Base-by-base conservation (phyloP, 2,329 filamentous ascomycete species). In the Orbilia javanica region DNA sequence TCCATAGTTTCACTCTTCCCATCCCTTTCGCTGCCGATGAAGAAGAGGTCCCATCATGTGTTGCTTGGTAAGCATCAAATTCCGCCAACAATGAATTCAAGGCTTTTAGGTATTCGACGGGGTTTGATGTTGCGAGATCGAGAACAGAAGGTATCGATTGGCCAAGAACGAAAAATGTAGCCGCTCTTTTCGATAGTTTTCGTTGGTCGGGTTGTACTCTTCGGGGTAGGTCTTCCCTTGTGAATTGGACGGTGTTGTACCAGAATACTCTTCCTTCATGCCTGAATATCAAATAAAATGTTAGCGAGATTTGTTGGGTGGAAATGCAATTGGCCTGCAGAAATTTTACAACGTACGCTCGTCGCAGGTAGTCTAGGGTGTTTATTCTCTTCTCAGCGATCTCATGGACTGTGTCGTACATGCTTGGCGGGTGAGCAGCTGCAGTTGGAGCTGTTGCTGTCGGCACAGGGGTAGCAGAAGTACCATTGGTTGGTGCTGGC, bases 191-290 rank as follows among this genome's bases (percentile, higher is more conserved):
- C 79, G 93, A 91, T 60, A 97, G 89, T 83, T 95, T 96, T 80
- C 92, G 90, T 3, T 90, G 86, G 75, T 96, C 92, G 83, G 96
- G 95, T 83, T 93, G 97, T 53, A 95, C 91, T 86, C 97, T 91
- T 82, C 91, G 90, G 64, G 88, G 86, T 36, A 98, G 88, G 84
- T 97, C 93, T 31, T 89, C 84, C 82, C 93, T 92, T 80, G 94
- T 93, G 85, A 97, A 97, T 82, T 97, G 92, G 78, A 97, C 89
- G 0, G 96, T 97, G 85, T 97, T 97, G 87, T 98, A 97, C 94
- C 96, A 98, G 86, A 97, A 98, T 48, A 97, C 90, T 74, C 93
- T 91, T 78, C 95, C 94, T 85, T 97, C 94, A 83, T 99, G 94
- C 29, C 93, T 97, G 83, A n/a, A 48, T 52, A 55, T 42, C 34